These are phyloP conservation scores for Sugiyamaella valdiviana DNA, from an alignment of 805 yeast species.

Conservation along the genomic window DNA sequence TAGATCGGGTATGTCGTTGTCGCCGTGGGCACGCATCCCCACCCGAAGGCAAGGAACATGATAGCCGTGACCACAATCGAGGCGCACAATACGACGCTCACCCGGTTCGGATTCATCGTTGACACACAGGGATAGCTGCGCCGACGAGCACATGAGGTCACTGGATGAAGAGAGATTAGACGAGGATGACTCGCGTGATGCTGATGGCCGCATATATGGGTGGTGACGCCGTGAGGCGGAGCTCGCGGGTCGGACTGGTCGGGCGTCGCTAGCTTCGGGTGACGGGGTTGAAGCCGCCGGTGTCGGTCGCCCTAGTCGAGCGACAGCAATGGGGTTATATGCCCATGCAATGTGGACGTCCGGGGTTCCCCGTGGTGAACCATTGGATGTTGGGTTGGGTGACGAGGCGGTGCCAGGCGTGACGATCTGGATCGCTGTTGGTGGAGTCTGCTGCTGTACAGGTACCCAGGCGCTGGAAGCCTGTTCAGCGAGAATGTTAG, in stretches of 20 bases:
- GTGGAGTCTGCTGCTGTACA: too few relatives aligned
- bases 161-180: neutral
- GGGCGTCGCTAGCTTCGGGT: too few relatives aligned
- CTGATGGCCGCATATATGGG: slow-evolving; percentile 13
- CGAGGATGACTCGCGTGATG: neutral
- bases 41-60: slow-evolving; percentile 27
- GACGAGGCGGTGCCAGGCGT: neutral
- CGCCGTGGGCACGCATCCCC: slow-evolving; percentile 28
- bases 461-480: neutral
- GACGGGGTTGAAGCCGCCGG: neutral
- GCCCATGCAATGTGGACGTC: neutral
- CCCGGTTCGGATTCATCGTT: neutral
- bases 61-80: slow-evolving; percentile 29
- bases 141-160: slow-evolving; percentile 24
- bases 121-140: slow-evolving; percentile 25
- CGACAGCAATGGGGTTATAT: neutral
- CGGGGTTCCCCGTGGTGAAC: neutral
- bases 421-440: too few relatives aligned
- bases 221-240: slow-evolving; percentile 15
- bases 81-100: slow-evolving; percentile 14
- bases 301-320: neutral
- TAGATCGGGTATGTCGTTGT: slow-evolving; percentile 24
- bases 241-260: neutral
- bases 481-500: slow-evolving; percentile 1
- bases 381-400: neutral